Evolutionary conservation across 2,329 filamentous ascomycete genomes (phyloP).

Genomic region (Rhytidhysteron rufulum): DNA sequence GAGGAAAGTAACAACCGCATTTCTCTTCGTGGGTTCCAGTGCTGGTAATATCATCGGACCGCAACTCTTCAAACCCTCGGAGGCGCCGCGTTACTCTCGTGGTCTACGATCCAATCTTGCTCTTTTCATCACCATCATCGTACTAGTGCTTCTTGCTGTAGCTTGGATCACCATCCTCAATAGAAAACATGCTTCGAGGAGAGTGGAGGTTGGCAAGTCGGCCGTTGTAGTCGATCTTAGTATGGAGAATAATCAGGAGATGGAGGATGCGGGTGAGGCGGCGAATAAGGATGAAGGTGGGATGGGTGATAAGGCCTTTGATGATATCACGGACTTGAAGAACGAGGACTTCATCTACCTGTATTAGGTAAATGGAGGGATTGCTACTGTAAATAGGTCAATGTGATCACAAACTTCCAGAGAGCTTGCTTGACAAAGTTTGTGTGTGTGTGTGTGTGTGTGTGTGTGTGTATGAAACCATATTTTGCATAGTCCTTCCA

Average conservation of each 20-base stretch:
- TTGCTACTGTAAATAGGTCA: no score
- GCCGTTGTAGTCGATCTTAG: conserved; percentile 57
- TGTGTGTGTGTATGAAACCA: no score
- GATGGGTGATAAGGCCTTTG: conserved; percentile 49
- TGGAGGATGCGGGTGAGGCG: conserved; percentile 29
- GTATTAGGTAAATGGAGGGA: no score
- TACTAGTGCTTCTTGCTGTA: conserved; percentile 45
- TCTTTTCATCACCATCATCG: conserved; percentile 58
- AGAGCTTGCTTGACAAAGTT: no score
- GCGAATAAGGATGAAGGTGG: conserved; percentile 19
- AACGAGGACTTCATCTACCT: conserved; percentile 65
- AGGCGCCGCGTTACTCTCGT: conserved; percentile 55
- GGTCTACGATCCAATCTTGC: conserved; percentile 59
- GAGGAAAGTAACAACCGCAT: conserved; percentile 55
- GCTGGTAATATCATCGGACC: conserved; percentile 41
- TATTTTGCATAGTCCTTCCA: no score
- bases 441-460: no score
- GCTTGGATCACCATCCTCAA: conserved; percentile 54
- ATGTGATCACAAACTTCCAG: no score
- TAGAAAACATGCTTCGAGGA: conserved; percentile 49
- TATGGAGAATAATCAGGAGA: conserved; percentile 50
- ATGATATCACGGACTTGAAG: conserved; percentile 57
- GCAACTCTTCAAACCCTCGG: conserved; percentile 43
- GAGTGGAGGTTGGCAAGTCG: conserved; percentile 58
- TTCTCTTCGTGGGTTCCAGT: conserved; percentile 40